Base-by-base conservation (phyloP, 75 land plant species). In the Selaginella tamariscina region DNA sequence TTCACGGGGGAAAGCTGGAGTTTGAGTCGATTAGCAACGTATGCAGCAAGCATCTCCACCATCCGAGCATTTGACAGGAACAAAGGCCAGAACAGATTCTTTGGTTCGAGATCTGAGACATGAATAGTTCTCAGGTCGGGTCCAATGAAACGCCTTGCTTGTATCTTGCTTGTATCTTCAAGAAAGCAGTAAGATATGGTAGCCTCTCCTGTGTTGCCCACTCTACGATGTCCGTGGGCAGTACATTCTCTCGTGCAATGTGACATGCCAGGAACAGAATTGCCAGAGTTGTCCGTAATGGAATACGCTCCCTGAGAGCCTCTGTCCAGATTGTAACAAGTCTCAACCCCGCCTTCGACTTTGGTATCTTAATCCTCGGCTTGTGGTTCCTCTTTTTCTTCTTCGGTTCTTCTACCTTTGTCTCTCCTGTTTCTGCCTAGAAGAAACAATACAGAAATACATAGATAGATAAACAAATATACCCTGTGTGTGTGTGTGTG, bases 1-100 rank as follows among this genome's bases (percentile, higher is more conserved):
- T 90, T 95, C 24, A 90, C 81, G 1, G 96, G 85, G 67, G 96
- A 91, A 31, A 90, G 75, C 2, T 78, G 64, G 18, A 95, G 70
- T 5, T 78, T 77, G 1, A 85, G 79, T 1, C 73, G 32, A 22
- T 81, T 32, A 27, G 92, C 91, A 73, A 95, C 82, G 0, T 56
- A 59, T 28, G 80, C 86, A 2, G 99, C 83, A 18, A 75, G 62
- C 5, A 80, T 60, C 69, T 93, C 98, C 56, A 93, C 56, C 55
- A 79, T 74, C 71, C 84, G 71, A 2, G 80, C 49, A 23, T 79
- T 71, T 39, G 82, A 31, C 55, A 71, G 64, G 33, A 65, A 65
- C 1, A 11, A 30, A 30, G 98, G 98, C 72, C 84, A 77, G 44
- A 89, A 85, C 81, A 94, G 15, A 39, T 39, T 39, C 49, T 15